Conservation (phyloP, 345 rosid genomes). For the Cardamine occulta region DNA sequence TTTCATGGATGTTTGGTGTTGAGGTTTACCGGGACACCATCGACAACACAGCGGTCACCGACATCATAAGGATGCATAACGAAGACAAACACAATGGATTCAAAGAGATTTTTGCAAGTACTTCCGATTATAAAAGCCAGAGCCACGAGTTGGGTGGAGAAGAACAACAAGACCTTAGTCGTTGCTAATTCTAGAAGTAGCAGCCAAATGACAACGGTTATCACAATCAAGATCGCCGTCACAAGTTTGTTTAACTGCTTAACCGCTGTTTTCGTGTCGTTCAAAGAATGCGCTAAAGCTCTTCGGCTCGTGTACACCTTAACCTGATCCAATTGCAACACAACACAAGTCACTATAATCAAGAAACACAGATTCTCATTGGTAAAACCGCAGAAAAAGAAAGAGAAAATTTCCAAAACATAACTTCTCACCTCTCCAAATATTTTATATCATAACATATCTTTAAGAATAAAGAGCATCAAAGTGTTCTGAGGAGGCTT, state of each 20-base stretch:
- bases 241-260: conserved; percentile 78
- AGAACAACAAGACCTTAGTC: conserved; percentile 69
- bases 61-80: conserved; percentile 84
- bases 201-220: conserved; percentile 67
- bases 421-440: background rate
- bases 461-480: background rate
- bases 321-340: conserved; percentile 54
- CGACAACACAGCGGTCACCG: conserved; percentile 83
- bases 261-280: conserved; percentile 91
- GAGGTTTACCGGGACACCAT: conserved; percentile 66
- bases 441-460: background rate
- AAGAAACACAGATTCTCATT: background rate
- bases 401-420: background rate
- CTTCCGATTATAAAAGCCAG: conserved; percentile 79
- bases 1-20: background rate
- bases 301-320: conserved; percentile 76
- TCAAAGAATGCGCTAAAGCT: conserved; percentile 75
- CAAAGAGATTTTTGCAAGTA: conserved; percentile 84
- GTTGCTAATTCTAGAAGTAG: conserved; percentile 78
- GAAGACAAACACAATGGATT: conserved; percentile 80
- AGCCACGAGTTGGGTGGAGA: conserved; percentile 74
- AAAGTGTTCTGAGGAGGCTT: conserved; percentile 31
- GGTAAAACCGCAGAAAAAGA: background rate
- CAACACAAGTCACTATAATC: conserved; percentile 8
- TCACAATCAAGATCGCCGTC: conserved; percentile 56